These are phyloP conservation scores for Chytriomyces hyalinus DNA, from an alignment of 192 early-diverging fungal genomes.

Conservation along the genomic window DNA sequence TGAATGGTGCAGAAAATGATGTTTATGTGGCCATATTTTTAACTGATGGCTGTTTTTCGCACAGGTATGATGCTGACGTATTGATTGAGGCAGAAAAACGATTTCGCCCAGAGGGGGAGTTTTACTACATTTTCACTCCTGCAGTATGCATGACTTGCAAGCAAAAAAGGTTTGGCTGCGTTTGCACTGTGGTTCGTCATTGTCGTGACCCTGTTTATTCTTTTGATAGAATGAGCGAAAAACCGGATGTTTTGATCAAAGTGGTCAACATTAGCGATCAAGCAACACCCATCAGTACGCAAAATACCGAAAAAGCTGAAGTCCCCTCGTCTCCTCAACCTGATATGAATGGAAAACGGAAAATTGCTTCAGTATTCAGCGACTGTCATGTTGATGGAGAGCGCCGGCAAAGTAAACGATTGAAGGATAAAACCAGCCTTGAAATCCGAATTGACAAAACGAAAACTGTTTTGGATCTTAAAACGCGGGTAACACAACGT, in stretches of 20 bases:
- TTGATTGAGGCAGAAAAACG: not conserved
- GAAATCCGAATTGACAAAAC: conserved; percentile 16
- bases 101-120: not conserved
- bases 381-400: not conserved
- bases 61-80: conserved; percentile 15
- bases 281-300: not conserved
- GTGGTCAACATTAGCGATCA: not conserved
- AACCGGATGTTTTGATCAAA: conserved; percentile 13
- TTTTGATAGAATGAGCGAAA: not conserved
- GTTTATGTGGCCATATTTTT: not conserved
- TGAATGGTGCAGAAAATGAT: not conserved
- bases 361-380: not conserved
- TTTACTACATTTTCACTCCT: not conserved
- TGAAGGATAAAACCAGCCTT: conserved; percentile 12
- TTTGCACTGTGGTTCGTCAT: not conserved
- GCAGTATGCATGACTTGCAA: conserved; percentile 19
- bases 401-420: conserved; percentile 15
- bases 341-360: not conserved
- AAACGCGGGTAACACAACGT: not conserved
- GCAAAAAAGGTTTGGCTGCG: not conserved
- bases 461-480: conserved; percentile 28
- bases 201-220: not conserved
- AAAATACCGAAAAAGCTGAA: not conserved
- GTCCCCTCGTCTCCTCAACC: not conserved
- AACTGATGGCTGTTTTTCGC: not conserved